Conservation (phyloP, 257 asterid genomes). For the Avicennia marina region DNA sequence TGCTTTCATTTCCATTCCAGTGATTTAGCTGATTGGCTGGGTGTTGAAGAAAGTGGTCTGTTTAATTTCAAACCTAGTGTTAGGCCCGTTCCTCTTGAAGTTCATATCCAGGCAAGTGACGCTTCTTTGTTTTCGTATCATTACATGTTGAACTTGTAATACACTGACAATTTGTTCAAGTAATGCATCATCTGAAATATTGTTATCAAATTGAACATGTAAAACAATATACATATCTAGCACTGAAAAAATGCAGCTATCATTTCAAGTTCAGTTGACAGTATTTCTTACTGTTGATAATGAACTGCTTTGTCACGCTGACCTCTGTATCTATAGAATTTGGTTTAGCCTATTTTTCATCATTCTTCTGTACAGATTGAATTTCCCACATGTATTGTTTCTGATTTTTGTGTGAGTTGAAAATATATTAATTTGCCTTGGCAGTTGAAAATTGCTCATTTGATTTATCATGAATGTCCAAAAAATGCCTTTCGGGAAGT, state of each 20-base stretch:
- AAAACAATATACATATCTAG: slow-evolving; percentile 1
- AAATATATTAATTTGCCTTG: not conserved
- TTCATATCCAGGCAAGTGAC: slow-evolving; percentile 92
- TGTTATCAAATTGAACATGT: not conserved
- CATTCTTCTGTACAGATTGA: not conserved
- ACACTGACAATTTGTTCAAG: not conserved
- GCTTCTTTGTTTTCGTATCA: not conserved
- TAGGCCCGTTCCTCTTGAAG: slow-evolving; percentile 99
- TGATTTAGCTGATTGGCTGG: slow-evolving; percentile 98
- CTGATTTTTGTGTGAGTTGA: not conserved
- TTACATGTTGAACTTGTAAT: too few species aligned
- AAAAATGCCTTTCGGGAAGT: too few species aligned
- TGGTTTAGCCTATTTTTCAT: not conserved
- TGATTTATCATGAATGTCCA: too few species aligned
- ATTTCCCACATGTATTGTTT: not conserved
- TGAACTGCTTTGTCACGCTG: too few species aligned
- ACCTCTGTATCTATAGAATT: not conserved
- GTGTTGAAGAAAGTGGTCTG: slow-evolving; percentile 88
- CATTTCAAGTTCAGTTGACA: not conserved
- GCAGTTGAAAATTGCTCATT: too few species aligned
- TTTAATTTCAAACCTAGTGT: slow-evolving; percentile 99
- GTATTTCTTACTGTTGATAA: too few species aligned
- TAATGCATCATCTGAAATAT: too few species aligned
- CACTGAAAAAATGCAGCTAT: not conserved
- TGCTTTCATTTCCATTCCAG: slow-evolving; percentile 35